Evolutionary conservation across 768 basidiomycete species (phyloP).

Genomic region (Mycena capillaripes): DNA sequence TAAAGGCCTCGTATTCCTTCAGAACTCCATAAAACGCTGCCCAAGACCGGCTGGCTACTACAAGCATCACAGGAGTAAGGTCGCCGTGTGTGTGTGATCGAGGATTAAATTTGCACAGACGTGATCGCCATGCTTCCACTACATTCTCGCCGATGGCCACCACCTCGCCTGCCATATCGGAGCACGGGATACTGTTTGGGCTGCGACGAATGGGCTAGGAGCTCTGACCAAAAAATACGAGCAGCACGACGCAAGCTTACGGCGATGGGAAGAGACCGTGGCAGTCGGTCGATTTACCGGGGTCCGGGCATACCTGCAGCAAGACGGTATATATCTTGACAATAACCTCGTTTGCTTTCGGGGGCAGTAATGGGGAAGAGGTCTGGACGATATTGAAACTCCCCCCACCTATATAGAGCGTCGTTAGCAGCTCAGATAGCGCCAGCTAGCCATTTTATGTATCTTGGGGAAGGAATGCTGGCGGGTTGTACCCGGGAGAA

Average conservation of each 20-base stretch:
- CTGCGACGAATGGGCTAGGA: neutral
- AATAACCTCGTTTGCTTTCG: constrained; percentile 52
- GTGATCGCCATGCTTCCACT: neutral
- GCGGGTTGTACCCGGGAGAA: neutral
- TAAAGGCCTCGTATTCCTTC: neutral
- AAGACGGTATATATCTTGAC: constrained; percentile 58
- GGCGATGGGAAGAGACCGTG: neutral
- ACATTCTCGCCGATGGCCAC: neutral
- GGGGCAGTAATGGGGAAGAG: constrained; percentile 26
- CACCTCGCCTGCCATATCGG: neutral
- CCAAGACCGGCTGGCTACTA: neutral
- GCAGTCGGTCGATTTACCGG: constrained; percentile 49
- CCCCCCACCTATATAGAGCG: neutral
- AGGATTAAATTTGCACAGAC: constrained; percentile 1
- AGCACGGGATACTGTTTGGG: neutral
- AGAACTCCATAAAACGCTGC: neutral
- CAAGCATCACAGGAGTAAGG: neutral
- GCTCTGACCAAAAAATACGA: no score
- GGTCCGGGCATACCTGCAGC: constrained; percentile 54
- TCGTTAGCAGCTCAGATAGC: neutral
- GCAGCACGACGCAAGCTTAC: neutral
- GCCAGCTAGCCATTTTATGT: neutral
- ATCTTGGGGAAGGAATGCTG: constrained; percentile 4
- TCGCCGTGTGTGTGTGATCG: neutral
- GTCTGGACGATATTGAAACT: neutral